phyloP scores from a whole-genome alignment of 2,329 filamentous ascomycete genomes.

The Pezicula neosporulosa region DNA sequence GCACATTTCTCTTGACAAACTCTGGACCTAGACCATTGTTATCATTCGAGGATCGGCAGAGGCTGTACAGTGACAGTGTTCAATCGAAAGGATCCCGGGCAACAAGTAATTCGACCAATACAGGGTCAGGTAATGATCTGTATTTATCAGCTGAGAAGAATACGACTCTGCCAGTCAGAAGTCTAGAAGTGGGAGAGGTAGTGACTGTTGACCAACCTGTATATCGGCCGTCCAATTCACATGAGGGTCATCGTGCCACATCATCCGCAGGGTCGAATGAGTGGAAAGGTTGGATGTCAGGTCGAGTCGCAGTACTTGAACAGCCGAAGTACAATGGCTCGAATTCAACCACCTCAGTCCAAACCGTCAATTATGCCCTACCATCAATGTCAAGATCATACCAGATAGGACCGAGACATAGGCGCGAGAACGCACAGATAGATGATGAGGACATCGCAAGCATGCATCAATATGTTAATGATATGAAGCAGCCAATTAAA shows the following conservation, averaged over 20 bases:
- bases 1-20: too few species aligned
- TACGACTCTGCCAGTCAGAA: conserved; percentile 4
- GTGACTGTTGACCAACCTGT: conserved; percentile 30
- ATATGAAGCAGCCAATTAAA: conserved; percentile 20
- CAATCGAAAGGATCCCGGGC: conserved; percentile 24
- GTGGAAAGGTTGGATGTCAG: conserved; percentile 53
- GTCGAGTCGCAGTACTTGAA: conserved; percentile 47
- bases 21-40: too few species aligned
- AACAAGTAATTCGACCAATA: conserved; percentile 23
- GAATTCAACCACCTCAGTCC: conserved; percentile 2
- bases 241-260: conserved; percentile 28
- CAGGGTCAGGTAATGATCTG: conserved; percentile 11
- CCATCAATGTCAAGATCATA: conserved; percentile 26
- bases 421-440: conserved; percentile 49
- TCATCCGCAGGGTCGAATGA: conserved; percentile 46
- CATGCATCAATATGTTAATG: conserved; percentile 4
- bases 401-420: conserved; percentile 32
- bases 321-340: conserved; percentile 16
- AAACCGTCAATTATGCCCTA: conserved; percentile 20
- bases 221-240: conserved; percentile 24
- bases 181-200: conserved; percentile 27
- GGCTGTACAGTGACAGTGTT: conserved; percentile 25
- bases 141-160: conserved; percentile 12
- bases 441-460: conserved; percentile 32
- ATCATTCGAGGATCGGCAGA: background rate